Evolutionary conservation across 208 protist species (phyloP).

Genomic region (Trichomonas tenax): DNA sequence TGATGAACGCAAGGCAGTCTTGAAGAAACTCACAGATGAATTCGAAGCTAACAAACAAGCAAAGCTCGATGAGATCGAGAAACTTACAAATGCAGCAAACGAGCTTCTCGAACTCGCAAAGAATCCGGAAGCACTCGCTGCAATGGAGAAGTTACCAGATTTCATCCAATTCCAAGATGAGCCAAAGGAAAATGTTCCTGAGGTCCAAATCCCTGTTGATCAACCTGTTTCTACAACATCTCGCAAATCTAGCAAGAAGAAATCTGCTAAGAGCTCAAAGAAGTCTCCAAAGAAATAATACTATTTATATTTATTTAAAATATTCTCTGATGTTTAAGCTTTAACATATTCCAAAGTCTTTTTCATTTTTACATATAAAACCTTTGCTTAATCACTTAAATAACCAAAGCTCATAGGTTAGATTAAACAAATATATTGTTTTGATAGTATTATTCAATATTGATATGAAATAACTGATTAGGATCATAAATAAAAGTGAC

Average conservation of each 20-base stretch:
- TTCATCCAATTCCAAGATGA: not conserved
- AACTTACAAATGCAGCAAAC: not conserved
- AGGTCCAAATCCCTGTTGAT: not conserved
- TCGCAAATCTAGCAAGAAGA: not conserved
- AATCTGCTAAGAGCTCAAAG: not conserved
- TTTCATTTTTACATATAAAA: too few relatives aligned
- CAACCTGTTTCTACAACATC: not conserved
- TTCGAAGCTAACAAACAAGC: not conserved
- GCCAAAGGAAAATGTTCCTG: not conserved
- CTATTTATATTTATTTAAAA: not conserved
- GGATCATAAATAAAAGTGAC: too few relatives aligned
- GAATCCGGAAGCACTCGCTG: not conserved
- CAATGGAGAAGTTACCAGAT: not conserved
- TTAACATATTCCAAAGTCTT: too few relatives aligned
- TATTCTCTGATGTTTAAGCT: not conserved
- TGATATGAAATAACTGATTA: too few relatives aligned
- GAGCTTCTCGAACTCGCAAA: not conserved
- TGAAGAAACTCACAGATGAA: conserved; percentile 1
- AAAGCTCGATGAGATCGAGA: not conserved
- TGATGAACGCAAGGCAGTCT: not conserved
- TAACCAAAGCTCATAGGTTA: too few relatives aligned
- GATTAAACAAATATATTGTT: too few relatives aligned
- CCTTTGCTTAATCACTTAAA: too few relatives aligned
- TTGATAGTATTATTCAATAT: too few relatives aligned
- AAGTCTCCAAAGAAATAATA: not conserved